Evolutionary conservation across 1,284 basidiomycete species (phyloP).

Genomic region (Ceratobasidium sp.): DNA sequence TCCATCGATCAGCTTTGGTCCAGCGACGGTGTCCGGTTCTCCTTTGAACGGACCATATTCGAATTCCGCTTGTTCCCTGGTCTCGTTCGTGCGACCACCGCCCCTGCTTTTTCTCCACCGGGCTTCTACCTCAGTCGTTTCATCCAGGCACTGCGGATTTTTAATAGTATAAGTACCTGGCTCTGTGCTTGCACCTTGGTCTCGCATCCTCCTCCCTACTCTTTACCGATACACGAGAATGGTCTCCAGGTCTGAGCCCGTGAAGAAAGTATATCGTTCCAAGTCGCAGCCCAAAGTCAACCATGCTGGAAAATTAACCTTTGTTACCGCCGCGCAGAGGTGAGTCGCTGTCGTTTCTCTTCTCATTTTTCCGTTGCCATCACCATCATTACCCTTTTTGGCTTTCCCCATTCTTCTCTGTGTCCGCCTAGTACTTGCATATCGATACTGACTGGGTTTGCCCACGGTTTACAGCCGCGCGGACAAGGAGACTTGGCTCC

Average conservation of each 20-base stretch:
- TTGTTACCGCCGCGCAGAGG: conserved; percentile 42
- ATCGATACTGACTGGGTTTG: neutral
- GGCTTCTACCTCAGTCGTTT: conserved; percentile 11
- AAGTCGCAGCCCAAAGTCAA: conserved; percentile 41
- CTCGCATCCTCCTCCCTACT: neutral
- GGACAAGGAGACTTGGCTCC: conserved; percentile 38
- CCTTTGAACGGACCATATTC: conserved; percentile 10
- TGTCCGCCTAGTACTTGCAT: neutral
- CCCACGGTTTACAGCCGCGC: conserved; percentile 11
- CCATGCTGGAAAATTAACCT: conserved; percentile 35
- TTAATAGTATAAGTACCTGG: neutral
- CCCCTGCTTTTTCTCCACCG: neutral
- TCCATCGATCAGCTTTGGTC: conserved; percentile 6
- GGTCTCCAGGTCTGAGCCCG: conserved; percentile 17
- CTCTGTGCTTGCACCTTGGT: neutral
- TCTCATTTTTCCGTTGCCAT: conserved; percentile 12
- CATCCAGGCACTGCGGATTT: conserved; percentile 18
- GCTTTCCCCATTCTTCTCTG: neutral
- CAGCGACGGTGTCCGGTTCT: neutral
- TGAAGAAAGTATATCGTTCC: conserved; percentile 27
- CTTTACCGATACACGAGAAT: neutral
- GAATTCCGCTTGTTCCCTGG: conserved; percentile 10
- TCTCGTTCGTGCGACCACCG: neutral
- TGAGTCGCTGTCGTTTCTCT: conserved; percentile 3
- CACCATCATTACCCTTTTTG: neutral